These are phyloP conservation scores for Zelopaecilomyces penicillatus DNA, from an alignment of 2,329 filamentous ascomycete species.

Conservation along the genomic window DNA sequence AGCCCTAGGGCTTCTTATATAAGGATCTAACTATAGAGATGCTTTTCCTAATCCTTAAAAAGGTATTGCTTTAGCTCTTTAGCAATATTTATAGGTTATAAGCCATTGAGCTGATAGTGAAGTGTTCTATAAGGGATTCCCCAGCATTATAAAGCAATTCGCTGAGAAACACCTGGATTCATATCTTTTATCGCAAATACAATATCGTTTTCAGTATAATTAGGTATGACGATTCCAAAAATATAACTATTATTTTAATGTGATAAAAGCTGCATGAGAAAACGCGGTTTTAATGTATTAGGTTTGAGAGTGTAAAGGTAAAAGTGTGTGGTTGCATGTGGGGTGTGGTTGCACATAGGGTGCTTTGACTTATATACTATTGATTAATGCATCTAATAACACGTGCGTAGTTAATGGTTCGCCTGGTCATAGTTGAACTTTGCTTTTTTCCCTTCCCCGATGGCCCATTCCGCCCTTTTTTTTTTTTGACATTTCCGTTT, in stretches of 20 bases:
- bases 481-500: no score
- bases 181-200: background rate
- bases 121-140: constrained; percentile 3
- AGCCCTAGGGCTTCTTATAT: background rate
- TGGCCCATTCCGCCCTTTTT: no score
- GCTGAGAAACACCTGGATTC: background rate
- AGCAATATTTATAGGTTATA: background rate
- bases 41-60: background rate
- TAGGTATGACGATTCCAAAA: background rate
- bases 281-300: background rate
- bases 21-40: constrained; percentile 4
- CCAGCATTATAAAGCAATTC: constrained; percentile 3
- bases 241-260: background rate
- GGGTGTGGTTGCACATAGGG: no score
- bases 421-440: no score
- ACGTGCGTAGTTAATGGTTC: no score
- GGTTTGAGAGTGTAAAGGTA: background rate
- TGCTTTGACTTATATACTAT: no score
- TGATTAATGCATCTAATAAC: no score
- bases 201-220: constrained; percentile 1
- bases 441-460: no score
- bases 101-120: background rate
- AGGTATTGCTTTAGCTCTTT: constrained; percentile 3
- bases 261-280: background rate
- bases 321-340: no score